These are phyloP conservation scores for Leptosphaerulina australis DNA, from an alignment of 2,329 filamentous ascomycete genomes.

Conservation along the genomic window DNA sequence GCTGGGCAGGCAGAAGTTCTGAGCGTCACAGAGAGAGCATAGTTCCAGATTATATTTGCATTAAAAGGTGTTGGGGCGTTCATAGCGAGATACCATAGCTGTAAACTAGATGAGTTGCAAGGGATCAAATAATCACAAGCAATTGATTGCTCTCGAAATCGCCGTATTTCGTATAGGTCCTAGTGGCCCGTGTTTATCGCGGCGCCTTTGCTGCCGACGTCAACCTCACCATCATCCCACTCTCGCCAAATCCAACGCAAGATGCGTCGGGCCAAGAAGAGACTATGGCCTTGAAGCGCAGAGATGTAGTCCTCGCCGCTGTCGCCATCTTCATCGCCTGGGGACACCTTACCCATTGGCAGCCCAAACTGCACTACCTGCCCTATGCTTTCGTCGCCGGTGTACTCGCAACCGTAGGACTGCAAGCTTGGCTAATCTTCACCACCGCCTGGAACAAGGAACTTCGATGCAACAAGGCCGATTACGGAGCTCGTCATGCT, in stretches of 20 bases:
- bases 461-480: slow-evolving; percentile 49
- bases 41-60: slow-evolving; percentile 9
- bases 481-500: slow-evolving; percentile 49
- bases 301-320: slow-evolving; percentile 70
- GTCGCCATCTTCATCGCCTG: slow-evolving; percentile 80
- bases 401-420: slow-evolving; percentile 60
- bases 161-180: slow-evolving; percentile 1
- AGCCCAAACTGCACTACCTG: slow-evolving; percentile 81
- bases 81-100: slow-evolving; percentile 16
- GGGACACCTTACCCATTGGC: slow-evolving; percentile 83
- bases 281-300: slow-evolving; percentile 74
- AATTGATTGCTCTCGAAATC: neutral
- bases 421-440: slow-evolving; percentile 64
- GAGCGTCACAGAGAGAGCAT: neutral
- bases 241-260: slow-evolving; percentile 29
- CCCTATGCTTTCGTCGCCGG: slow-evolving; percentile 84
- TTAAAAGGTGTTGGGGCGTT: slow-evolving; percentile 18
- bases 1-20: slow-evolving; percentile 73
- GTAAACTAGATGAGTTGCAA: neutral
- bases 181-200: neutral
- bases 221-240: slow-evolving; percentile 16
- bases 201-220: slow-evolving; percentile 12
- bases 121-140: neutral
- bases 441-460: slow-evolving; percentile 61
- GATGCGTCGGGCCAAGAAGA: slow-evolving; percentile 48